phyloP scores from a whole-genome alignment of 345 rosid species.

The Eucalyptus curtisii region DNA sequence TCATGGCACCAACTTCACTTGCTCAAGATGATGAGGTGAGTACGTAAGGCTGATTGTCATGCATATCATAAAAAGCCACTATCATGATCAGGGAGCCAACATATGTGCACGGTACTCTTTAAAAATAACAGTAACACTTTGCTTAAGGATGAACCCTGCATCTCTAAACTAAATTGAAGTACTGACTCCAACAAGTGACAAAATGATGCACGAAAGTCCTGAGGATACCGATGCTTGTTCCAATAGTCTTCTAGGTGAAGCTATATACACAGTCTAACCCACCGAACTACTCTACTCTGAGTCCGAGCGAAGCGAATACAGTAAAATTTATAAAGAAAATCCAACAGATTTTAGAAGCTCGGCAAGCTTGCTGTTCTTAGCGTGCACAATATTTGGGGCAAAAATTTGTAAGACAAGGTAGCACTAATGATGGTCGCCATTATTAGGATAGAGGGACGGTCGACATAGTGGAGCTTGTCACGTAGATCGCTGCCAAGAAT shows the following conservation, averaged over 20 bases:
- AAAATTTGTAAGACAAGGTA: not conserved
- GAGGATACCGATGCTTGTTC: not conserved
- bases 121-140: not conserved
- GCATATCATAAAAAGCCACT: not conserved
- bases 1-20: not conserved
- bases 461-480: too few relatives aligned
- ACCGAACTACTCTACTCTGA: not conserved
- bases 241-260: not conserved
- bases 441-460: too few relatives aligned
- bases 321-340: too few relatives aligned
- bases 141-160: not conserved
- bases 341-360: conserved; percentile 20
- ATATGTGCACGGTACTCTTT: not conserved
- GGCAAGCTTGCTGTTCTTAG: conserved; percentile 15
- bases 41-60: not conserved
- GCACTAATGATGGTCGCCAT: too few relatives aligned
- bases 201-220: not conserved
- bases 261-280: not conserved
- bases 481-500: too few relatives aligned
- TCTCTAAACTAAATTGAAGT: not conserved
- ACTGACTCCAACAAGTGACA: not conserved
- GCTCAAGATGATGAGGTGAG: not conserved
- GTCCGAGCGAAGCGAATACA: not conserved
- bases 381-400: conserved; percentile 4
- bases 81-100: not conserved